phyloP scores from a whole-genome alignment of 2,329 filamentous ascomycete genomes.

The Mycosphaerella arachidis region DNA sequence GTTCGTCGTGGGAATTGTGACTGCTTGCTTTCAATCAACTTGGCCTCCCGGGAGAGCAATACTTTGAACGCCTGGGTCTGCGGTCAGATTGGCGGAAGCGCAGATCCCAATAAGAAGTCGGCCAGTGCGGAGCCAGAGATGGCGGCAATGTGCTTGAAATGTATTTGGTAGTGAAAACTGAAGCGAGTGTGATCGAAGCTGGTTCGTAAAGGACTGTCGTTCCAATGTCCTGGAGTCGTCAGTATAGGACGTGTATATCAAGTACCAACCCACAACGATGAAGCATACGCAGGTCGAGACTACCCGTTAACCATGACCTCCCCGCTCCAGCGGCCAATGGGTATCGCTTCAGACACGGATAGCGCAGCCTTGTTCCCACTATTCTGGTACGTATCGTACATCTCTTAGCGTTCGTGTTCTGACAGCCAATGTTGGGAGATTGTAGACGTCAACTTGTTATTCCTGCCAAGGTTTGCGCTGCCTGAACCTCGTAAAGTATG shows the following conservation, averaged over 20 bases:
- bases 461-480: neutral
- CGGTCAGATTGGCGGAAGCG: neutral
- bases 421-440: neutral
- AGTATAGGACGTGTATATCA: neutral
- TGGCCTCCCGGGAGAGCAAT: constrained; percentile 7
- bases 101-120: constrained; percentile 16
- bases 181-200: neutral
- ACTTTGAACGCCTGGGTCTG: neutral
- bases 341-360: neutral
- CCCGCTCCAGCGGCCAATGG: neutral
- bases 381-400: neutral
- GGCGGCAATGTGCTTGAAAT: neutral
- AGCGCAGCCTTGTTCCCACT: neutral
- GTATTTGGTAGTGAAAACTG: neutral
- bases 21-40: constrained; percentile 5
- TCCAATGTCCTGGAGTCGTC: neutral
- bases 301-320: neutral
- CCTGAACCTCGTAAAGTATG: neutral
- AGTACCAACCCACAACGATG: neutral
- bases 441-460: neutral
- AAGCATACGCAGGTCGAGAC: neutral
- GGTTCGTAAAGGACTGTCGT: neutral
- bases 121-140: neutral
- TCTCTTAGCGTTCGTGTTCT: neutral
- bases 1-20: constrained; percentile 8